Conservation (phyloP, 805 yeast species). For the Lachancea quebecensis region DNA sequence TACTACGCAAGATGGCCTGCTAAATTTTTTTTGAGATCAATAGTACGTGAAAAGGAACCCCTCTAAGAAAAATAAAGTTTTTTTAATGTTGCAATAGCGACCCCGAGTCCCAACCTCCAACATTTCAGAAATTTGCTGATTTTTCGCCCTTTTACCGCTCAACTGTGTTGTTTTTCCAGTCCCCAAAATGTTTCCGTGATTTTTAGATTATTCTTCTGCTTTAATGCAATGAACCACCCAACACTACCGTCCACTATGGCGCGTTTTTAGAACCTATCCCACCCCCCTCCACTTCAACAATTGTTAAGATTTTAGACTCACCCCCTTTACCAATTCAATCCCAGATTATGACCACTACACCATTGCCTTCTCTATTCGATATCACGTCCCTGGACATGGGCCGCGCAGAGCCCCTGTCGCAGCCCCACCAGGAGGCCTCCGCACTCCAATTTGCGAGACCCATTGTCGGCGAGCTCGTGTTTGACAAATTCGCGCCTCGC, state of each 20-base stretch:
- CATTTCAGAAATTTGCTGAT: neutral
- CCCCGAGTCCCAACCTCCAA: neutral
- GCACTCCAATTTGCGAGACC: constrained; percentile 8
- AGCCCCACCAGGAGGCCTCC: neutral
- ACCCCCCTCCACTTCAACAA: neutral
- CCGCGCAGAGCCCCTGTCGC: neutral
- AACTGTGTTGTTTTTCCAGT: constrained; percentile 4
- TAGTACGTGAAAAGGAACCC: constrained; percentile 8
- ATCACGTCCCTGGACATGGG: constrained; percentile 5
- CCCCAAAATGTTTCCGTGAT: constrained; percentile 5
- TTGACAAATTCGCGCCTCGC: constrained; percentile 22
- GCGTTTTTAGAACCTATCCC: neutral
- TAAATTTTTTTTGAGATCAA: constrained; percentile 15
- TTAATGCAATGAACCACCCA: constrained; percentile 5
- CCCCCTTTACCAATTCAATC: too few species aligned
- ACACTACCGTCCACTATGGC: constrained; percentile 9
- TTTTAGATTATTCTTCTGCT: constrained; percentile 1
- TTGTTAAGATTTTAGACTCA: neutral
- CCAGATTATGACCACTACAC: constrained; percentile 4
- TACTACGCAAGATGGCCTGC: constrained; percentile 20
- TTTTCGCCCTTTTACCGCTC: neutral
- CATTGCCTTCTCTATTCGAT: constrained; percentile 7
- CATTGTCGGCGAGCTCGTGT: constrained; percentile 21
- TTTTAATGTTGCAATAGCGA: constrained; percentile 7
- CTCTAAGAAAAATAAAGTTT: constrained; percentile 5